Conservation (phyloP, 2,329 filamentous ascomycete species). For the Colletotrichum sidae region DNA sequence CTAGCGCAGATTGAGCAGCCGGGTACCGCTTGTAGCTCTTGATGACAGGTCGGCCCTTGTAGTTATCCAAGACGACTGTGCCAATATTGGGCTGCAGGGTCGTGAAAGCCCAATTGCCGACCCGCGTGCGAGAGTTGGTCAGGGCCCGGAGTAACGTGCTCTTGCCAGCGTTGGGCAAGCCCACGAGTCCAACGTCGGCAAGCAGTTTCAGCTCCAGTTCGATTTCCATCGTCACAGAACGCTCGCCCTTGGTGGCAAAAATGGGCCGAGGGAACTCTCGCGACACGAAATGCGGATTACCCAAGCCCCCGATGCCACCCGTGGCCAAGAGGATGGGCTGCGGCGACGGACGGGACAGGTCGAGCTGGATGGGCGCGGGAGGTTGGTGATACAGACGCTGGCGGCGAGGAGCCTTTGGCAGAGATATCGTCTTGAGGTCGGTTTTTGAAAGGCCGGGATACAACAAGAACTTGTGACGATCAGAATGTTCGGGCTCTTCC, state of each 20-base stretch:
- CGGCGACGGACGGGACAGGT: constrained; percentile 81
- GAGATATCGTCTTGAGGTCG: constrained; percentile 68
- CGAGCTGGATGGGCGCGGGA: constrained; percentile 76
- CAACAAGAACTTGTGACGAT: constrained; percentile 83
- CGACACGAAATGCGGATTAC: constrained; percentile 92
- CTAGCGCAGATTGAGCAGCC: constrained; percentile 46
- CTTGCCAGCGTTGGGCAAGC: constrained; percentile 95
- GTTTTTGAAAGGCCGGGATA: constrained; percentile 82
- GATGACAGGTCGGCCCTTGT: constrained; percentile 77
- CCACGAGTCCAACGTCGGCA: constrained; percentile 93
- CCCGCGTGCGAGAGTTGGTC: constrained; percentile 87
- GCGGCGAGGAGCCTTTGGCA: constrained; percentile 64
- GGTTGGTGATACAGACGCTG: constrained; percentile 74
- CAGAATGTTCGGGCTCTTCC: constrained; percentile 54
- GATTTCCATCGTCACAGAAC: constrained; percentile 80
- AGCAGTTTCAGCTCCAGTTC: constrained; percentile 94
- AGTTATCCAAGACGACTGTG: constrained; percentile 91
- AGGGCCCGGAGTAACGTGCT: constrained; percentile 90
- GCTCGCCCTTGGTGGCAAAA: constrained; percentile 89
- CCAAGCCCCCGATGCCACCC: constrained; percentile 88
- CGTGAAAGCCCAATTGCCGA: constrained; percentile 97
- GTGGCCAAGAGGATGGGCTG: constrained; percentile 87
- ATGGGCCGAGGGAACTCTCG: constrained; percentile 81
- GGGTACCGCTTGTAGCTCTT: constrained; percentile 48
- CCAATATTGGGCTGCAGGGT: constrained; percentile 96